These are phyloP conservation scores for Haplosporangium sp. DNA, from an alignment of 371 early-diverging fungal species.

Conservation along the genomic window DNA sequence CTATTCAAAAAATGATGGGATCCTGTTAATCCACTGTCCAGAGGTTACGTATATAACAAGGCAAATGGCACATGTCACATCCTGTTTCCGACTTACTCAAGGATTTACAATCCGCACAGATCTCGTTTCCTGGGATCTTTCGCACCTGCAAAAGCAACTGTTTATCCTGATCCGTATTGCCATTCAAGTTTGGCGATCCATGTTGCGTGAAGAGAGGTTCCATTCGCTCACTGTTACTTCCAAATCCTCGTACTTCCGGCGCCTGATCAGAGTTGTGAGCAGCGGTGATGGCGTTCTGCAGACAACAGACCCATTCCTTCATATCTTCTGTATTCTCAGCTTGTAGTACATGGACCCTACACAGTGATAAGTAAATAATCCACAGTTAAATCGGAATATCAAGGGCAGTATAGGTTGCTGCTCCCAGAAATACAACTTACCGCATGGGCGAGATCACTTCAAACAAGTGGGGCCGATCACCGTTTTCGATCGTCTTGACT, in stretches of 20 bases:
- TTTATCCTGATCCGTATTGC: conserved; percentile 50
- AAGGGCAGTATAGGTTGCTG: neutral
- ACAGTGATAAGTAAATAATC: too few species aligned
- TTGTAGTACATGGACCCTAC: conserved; percentile 77
- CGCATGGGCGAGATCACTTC: conserved; percentile 85
- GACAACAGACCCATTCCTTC: conserved; percentile 82
- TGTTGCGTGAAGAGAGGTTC: conserved; percentile 34
- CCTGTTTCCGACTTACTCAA: conserved; percentile 19
- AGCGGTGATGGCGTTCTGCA: conserved; percentile 76
- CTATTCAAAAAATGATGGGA: conserved; percentile 21
- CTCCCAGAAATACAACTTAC: conserved; percentile 51
- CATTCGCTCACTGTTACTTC: conserved; percentile 30
- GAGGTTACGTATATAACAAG: neutral
- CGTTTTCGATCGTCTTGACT: conserved; percentile 72
- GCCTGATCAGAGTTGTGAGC: conserved; percentile 71
- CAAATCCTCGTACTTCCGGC: conserved; percentile 54
- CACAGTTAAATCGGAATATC: neutral
- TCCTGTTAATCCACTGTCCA: neutral
- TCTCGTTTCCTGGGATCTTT: conserved; percentile 45
- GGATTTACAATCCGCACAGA: conserved; percentile 44
- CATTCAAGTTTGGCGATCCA: conserved; percentile 51
- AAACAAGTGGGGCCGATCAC: conserved; percentile 87
- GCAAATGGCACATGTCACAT: neutral
- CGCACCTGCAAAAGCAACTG: conserved; percentile 39
- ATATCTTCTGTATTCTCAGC: conserved; percentile 85